These are phyloP conservation scores for Coemansia sp. DNA, from an alignment of 192 early-diverging fungal species.

Conservation along the genomic window DNA sequence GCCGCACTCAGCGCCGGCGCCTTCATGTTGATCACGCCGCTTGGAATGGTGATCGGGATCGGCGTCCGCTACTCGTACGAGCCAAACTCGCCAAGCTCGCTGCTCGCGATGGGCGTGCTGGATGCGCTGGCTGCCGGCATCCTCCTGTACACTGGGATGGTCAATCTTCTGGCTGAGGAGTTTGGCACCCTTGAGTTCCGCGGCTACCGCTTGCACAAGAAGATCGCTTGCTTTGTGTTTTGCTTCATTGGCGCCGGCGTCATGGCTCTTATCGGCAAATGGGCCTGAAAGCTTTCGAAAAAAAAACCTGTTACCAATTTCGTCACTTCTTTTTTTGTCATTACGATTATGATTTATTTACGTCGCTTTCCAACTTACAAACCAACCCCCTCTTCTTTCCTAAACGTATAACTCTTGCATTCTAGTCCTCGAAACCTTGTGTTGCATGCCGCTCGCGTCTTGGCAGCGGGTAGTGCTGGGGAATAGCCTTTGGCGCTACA, in stretches of 20 bases:
- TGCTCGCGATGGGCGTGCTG: constrained; percentile 71
- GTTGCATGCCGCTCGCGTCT: constrained; percentile 41
- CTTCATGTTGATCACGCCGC: constrained; percentile 76
- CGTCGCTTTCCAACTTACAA: too few species aligned
- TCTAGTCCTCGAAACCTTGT: constrained; percentile 42
- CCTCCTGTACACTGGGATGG: constrained; percentile 75
- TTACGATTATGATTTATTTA: background rate
- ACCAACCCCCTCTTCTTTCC: too few species aligned
- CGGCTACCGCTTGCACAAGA: constrained; percentile 40
- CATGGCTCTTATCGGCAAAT: too few species aligned
- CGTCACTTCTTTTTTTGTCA: background rate
- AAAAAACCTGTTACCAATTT: background rate
- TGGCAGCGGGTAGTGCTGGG: constrained; percentile 47
- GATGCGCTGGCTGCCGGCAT: constrained; percentile 84
- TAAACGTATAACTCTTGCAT: too few species aligned
- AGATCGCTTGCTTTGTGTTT: constrained; percentile 22
- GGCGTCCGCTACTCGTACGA: constrained; percentile 69
- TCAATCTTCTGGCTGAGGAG: constrained; percentile 71
- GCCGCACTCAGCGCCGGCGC: constrained; percentile 54
- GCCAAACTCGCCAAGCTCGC: constrained; percentile 58
- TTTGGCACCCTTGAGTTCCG: constrained; percentile 64
- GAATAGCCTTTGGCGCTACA: constrained; percentile 29
- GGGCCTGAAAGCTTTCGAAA: too few species aligned
- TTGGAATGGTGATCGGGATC: constrained; percentile 81
- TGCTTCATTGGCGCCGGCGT: too few species aligned